A percentile compares a stretch with the other conserved stretches of the same genome.
Evolutionary conservation across 352 stramenopile genomes (phyloP).

Genomic region (Pythium rishiriense): DNA sequence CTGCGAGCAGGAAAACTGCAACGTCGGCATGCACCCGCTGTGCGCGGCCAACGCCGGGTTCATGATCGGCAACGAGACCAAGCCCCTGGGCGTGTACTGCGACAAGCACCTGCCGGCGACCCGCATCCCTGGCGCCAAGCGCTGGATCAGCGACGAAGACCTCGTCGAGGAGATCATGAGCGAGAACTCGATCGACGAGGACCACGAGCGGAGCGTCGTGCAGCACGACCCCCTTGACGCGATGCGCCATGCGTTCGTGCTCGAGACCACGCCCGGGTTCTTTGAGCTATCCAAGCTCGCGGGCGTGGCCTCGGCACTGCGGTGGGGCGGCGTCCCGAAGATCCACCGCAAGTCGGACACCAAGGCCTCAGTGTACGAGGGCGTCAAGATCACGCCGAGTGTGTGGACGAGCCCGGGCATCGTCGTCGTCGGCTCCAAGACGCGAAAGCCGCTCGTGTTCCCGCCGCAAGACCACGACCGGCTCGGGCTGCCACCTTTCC

Average conservation of each 20-base stretch:
- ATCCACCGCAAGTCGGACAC: slow-evolving; percentile 30
- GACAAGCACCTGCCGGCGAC: slow-evolving; percentile 77
- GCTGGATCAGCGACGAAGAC: slow-evolving; percentile 84
- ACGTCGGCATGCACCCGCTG: slow-evolving; percentile 75
- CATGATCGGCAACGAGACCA: slow-evolving; percentile 75
- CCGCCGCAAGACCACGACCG: slow-evolving; percentile 37
- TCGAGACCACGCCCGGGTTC: slow-evolving; percentile 73
- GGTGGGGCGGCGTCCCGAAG: slow-evolving; percentile 17
- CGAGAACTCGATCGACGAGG: slow-evolving; percentile 49
- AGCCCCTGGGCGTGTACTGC: slow-evolving; percentile 75
- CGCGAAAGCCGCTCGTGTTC: slow-evolving; percentile 45
- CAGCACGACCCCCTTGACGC: slow-evolving; percentile 33
- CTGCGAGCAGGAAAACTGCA: slow-evolving; percentile 78
- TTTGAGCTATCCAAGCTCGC: slow-evolving; percentile 47
- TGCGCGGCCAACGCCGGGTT: slow-evolving; percentile 77
- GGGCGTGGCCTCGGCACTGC: slow-evolving; percentile 42
- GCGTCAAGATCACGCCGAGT: slow-evolving; percentile 39
- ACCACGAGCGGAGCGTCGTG: slow-evolving; percentile 30
- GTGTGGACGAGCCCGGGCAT: slow-evolving; percentile 42
- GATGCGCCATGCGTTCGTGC: slow-evolving; percentile 69
- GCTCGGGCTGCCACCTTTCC: slow-evolving; percentile 59
- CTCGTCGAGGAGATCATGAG: slow-evolving; percentile 85
- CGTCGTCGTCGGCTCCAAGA: slow-evolving; percentile 47
- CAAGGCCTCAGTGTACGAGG: slow-evolving; percentile 30
- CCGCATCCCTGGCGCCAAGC: slow-evolving; percentile 73